Conservation (phyloP, 148 eudicot genomes). For the Linanthus parryae region DNA sequence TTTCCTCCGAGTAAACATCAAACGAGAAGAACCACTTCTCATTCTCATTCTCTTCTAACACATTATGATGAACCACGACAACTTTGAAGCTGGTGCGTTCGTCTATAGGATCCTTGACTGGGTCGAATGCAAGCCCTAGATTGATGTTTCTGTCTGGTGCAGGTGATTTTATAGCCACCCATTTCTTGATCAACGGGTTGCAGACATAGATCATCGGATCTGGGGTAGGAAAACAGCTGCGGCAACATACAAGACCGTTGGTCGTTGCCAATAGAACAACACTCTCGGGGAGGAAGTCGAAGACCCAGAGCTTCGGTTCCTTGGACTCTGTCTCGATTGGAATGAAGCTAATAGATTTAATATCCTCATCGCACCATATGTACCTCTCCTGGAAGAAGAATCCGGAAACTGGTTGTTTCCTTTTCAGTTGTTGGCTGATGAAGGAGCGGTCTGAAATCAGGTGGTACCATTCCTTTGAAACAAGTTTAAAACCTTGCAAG, state of each 20-base stretch:
- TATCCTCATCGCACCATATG: constrained; percentile 23
- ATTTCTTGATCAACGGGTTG: constrained; percentile 33
- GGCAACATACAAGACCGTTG: constrained; percentile 35
- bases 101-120: constrained; percentile 16
- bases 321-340: not conserved
- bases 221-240: constrained; percentile 24
- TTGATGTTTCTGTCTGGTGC: constrained; percentile 6
- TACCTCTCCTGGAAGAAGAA: constrained; percentile 37
- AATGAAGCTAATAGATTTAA: constrained; percentile 19
- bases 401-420: constrained; percentile 23
- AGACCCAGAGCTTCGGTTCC: constrained; percentile 9
- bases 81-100: constrained; percentile 23
- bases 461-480: constrained; percentile 25
- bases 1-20: constrained; percentile 22
- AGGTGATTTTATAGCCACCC: constrained; percentile 19
- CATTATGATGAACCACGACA: constrained; percentile 15
- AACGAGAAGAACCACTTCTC: constrained; percentile 15
- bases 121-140: constrained; percentile 33
- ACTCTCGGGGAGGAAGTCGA: constrained; percentile 30
- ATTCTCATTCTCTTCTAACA: constrained; percentile 8
- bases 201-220: constrained; percentile 23
- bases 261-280: constrained; percentile 18
- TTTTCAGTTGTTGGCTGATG: constrained; percentile 14
- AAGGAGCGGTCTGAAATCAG: constrained; percentile 29
- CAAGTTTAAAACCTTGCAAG: constrained; percentile 19